phyloP scores from a whole-genome alignment of 176 grass and related monocot species.

The Lolium multiflorum region DNA sequence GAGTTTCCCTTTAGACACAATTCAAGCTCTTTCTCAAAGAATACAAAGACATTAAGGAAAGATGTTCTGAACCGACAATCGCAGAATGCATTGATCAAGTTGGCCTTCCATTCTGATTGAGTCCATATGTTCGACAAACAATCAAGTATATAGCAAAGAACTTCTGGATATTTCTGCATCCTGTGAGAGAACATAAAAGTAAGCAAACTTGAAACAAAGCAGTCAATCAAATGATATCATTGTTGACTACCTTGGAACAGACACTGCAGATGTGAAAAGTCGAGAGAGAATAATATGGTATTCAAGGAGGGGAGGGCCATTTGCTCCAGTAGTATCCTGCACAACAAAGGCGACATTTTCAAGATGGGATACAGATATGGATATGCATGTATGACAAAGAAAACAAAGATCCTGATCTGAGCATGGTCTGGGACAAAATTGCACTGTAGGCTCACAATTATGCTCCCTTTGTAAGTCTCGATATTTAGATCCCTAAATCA shows the following conservation, averaged over 20 bases:
- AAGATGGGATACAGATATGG: neutral
- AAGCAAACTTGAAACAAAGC: neutral
- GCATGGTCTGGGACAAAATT: neutral
- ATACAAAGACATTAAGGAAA: neutral
- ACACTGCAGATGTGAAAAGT: neutral
- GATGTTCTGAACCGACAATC: neutral
- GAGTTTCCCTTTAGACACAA: neutral
- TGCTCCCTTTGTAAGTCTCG: neutral
- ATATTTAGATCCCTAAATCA: neutral
- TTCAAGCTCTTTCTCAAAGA: conserved; percentile 20
- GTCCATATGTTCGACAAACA: neutral
- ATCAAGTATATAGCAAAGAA: neutral
- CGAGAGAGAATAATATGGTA: conserved; percentile 1
- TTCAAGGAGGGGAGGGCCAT: neutral
- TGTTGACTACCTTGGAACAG: neutral
- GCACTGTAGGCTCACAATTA: neutral
- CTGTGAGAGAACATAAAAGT: conserved; percentile 4
- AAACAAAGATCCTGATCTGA: neutral
- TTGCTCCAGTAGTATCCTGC: neutral
- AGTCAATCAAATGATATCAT: neutral
- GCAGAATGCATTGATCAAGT: neutral
- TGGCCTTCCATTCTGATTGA: conserved; percentile 1
- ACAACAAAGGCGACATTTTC: neutral
- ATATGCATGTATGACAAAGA: neutral
- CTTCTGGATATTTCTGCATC: neutral